These are phyloP conservation scores for Phytophthora lateralis DNA, from an alignment of 352 stramenopile genomes.

Conservation along the genomic window DNA sequence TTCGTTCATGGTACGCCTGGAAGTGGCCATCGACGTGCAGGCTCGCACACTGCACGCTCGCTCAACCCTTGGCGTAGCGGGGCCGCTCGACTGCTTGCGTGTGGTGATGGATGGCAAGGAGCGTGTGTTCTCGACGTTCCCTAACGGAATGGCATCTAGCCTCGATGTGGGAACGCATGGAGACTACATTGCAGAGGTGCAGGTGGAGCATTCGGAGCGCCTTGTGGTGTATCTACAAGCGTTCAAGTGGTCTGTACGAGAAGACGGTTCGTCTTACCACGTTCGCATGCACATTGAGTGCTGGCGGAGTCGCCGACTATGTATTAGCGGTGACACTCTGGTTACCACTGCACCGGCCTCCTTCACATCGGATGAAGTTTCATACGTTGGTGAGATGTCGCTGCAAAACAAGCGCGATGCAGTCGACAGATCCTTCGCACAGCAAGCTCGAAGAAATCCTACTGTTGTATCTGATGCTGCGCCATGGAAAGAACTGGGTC, in stretches of 20 bases:
- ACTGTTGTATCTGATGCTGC: not conserved
- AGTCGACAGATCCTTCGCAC: constrained; percentile 15
- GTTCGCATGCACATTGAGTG: constrained; percentile 52
- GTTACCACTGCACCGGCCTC: constrained; percentile 32
- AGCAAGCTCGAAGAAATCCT: constrained; percentile 20
- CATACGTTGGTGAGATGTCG: constrained; percentile 47
- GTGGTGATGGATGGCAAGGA: constrained; percentile 61
- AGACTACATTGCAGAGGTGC: constrained; percentile 60
- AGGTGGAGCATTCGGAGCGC: constrained; percentile 42
- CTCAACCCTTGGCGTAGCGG: constrained; percentile 33
- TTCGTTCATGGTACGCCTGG: constrained; percentile 42
- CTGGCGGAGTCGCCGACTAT: constrained; percentile 44
- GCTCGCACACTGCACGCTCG: constrained; percentile 37
- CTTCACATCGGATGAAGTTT: constrained; percentile 37
- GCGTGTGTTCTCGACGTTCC: constrained; percentile 55
- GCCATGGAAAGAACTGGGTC: constrained; percentile 34
- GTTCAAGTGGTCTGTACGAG: constrained; percentile 40
- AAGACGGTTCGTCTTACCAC: constrained; percentile 38
- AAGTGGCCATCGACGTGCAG: constrained; percentile 39
- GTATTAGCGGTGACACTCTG: constrained; percentile 51
- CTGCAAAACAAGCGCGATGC: constrained; percentile 43
- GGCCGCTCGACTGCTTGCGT: constrained; percentile 30
- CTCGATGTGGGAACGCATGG: constrained; percentile 32
- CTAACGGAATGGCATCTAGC: constrained; percentile 45
- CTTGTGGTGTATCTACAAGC: constrained; percentile 54